These are phyloP conservation scores for Solanum sparsipilum DNA, from an alignment of 257 asterid species.

Conservation along the genomic window DNA sequence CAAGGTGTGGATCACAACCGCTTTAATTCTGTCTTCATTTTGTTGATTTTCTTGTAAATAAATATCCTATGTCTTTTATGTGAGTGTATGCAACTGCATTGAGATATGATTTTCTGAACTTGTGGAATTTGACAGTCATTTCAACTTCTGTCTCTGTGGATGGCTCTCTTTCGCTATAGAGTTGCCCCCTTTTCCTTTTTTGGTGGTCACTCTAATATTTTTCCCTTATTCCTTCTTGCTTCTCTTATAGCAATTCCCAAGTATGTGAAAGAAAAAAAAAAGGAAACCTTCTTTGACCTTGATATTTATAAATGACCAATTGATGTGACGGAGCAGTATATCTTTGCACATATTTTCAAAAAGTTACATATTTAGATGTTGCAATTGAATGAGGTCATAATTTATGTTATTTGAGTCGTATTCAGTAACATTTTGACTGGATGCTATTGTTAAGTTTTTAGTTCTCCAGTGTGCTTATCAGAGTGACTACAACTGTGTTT, in stretches of 20 bases:
- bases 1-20: slow-evolving; percentile 26
- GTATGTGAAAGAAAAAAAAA: not conserved
- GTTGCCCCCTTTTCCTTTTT: not conserved
- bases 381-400: not conserved
- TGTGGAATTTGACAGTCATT: not conserved
- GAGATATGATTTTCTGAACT: not conserved
- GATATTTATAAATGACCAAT: not conserved
- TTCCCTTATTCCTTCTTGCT: not conserved
- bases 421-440: not conserved
- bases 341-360: not conserved
- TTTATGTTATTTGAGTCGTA: not conserved
- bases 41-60: not conserved
- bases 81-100: not conserved
- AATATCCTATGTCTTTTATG: not conserved
- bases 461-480: not conserved
- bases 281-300: not conserved
- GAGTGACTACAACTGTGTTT: not conserved
- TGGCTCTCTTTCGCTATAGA: not conserved
- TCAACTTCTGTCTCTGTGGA: not conserved
- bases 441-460: not conserved
- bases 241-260: not conserved
- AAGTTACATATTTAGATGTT: not conserved
- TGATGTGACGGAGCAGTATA: not conserved
- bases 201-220: not conserved
- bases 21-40: not conserved